Evolutionary conservation across 106 monocot species (phyloP).

Genomic region (Dioscorea zingiberensis): DNA sequence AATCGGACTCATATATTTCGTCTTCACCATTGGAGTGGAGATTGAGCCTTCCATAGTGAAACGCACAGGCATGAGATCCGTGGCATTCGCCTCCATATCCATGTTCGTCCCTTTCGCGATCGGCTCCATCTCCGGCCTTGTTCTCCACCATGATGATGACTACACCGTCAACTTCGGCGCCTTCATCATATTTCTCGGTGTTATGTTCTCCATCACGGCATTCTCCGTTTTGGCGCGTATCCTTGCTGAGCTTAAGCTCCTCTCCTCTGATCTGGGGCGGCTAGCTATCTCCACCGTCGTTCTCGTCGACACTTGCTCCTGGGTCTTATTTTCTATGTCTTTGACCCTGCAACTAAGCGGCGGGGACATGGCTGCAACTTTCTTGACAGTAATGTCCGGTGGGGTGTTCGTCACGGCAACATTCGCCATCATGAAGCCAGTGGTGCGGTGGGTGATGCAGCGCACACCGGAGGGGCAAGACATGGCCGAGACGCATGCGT

Average conservation of each 20-base stretch:
- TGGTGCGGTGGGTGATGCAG: constrained; percentile 21
- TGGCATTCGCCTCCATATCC: neutral
- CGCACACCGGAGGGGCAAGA: constrained; percentile 42
- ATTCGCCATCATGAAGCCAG: constrained; percentile 17
- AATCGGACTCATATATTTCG: constrained; percentile 10
- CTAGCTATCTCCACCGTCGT: constrained; percentile 20
- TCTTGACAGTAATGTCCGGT: constrained; percentile 27
- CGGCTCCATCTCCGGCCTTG: neutral
- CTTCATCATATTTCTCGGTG: constrained; percentile 19
- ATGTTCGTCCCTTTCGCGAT: constrained; percentile 22
- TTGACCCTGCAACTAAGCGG: constrained; percentile 13
- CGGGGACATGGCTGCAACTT: neutral
- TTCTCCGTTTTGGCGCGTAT: constrained; percentile 21
- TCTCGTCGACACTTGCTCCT: constrained; percentile 20
- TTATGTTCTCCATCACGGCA: constrained; percentile 16
- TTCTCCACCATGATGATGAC: neutral
- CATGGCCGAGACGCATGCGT: constrained; percentile 23
- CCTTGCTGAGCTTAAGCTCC: constrained; percentile 35
- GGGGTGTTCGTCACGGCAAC: constrained; percentile 12
- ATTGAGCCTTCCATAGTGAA: neutral
- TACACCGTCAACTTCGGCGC: constrained; percentile 1
- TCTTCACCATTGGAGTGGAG: constrained; percentile 9
- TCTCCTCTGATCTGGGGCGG: constrained; percentile 27
- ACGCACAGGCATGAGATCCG: neutral
- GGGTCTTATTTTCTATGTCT: constrained; percentile 34